These are phyloP conservation scores for Aspergillus transmontanensis DNA, from an alignment of 2,329 filamentous ascomycete species.

Conservation along the genomic window DNA sequence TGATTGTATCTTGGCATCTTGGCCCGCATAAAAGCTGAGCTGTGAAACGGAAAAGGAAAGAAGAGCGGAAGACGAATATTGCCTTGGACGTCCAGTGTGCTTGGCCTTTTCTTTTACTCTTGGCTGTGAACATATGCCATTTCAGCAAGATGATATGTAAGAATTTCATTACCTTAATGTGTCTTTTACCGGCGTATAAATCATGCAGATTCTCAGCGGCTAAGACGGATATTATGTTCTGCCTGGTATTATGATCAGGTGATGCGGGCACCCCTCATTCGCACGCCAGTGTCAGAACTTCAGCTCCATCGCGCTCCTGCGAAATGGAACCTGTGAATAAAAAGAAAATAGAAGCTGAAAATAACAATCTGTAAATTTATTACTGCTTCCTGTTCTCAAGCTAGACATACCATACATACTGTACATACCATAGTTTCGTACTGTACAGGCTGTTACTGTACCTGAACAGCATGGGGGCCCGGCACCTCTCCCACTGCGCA, in stretches of 20 bases:
- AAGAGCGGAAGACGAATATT: background rate
- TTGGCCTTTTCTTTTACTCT: background rate
- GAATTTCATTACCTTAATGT: too few relatives aligned
- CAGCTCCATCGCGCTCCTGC: background rate
- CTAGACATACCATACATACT: too few relatives aligned
- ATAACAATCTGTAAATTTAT: background rate
- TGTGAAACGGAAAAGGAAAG: background rate
- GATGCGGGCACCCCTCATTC: background rate
- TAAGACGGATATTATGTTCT: too few relatives aligned
- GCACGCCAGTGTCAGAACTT: background rate
- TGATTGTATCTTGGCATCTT: background rate
- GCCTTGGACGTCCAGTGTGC: too few relatives aligned
- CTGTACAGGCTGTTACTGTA: background rate
- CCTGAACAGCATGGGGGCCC: background rate
- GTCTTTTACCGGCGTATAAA: background rate
- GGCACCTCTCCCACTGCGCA: background rate
- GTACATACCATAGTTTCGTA: too few relatives aligned
- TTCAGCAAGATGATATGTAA: too few relatives aligned
- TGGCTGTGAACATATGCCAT: too few relatives aligned
- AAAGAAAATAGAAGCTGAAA: background rate
- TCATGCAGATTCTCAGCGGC: too few relatives aligned
- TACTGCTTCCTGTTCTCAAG: background rate
- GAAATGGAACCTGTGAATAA: too few relatives aligned
- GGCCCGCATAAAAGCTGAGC: background rate
- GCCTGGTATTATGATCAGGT: background rate